A percentile compares a stretch with the other conserved stretches of the same genome.
phyloP scores from a whole-genome alignment of 73 alveolate genomes.

The Stentor coeruleus region DNA sequence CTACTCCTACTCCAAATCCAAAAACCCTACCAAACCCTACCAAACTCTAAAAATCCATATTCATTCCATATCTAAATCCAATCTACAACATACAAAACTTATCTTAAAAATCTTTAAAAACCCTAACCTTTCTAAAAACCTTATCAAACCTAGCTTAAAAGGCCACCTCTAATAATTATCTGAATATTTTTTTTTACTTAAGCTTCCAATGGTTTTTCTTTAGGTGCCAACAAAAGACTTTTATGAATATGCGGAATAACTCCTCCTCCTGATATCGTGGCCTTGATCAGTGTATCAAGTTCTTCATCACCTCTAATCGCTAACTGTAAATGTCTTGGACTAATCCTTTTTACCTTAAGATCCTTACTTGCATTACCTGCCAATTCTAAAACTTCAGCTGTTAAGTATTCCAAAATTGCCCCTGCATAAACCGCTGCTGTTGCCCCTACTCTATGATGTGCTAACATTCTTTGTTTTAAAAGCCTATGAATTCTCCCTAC shows the following conservation, averaged over 20 bases:
- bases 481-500: slow-evolving; percentile 98
- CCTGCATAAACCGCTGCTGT: slow-evolving; percentile 98
- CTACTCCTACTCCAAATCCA: no score
- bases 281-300: slow-evolving; percentile 92
- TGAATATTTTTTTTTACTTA: no score
- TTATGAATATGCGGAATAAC: slow-evolving; percentile 99
- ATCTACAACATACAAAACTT: no score
- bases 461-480: slow-evolving; percentile 80
- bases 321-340: slow-evolving; percentile 94
- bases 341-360: slow-evolving; percentile 92
- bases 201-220: slow-evolving; percentile 29
- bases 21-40: no score
- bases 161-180: no score
- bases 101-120: no score
- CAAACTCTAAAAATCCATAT: no score
- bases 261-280: slow-evolving; percentile 99
- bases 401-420: slow-evolving; percentile 95
- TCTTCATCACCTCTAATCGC: slow-evolving; percentile 99
- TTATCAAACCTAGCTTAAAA: no score
- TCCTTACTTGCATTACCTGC: slow-evolving; percentile 99
- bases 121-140: no score
- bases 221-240: slow-evolving; percentile 54
- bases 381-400: slow-evolving; percentile 97
- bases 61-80: no score
- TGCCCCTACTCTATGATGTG: slow-evolving; percentile 94